Percentiles rank a stretch among this genome's conserved stretches.
Conservation (phyloP, 495 filamentous ascomycete species). For the Parathielavia appendiculata region DNA sequence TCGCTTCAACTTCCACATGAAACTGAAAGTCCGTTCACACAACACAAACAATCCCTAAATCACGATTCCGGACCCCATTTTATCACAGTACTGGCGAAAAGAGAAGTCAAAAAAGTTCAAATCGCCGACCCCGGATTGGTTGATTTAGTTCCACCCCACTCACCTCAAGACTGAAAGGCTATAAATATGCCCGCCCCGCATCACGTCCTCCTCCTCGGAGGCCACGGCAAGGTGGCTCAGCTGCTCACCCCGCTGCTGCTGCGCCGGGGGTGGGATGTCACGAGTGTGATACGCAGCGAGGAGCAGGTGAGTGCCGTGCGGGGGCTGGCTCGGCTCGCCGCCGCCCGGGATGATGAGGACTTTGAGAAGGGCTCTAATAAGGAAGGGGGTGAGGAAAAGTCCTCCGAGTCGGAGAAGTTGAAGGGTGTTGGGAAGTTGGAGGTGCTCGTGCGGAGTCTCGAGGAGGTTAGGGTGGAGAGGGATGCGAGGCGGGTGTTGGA, state of each 20-base stretch:
- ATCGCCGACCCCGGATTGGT: too few species aligned
- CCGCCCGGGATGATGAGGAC: background rate
- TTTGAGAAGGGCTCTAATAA: background rate
- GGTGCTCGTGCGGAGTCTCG: slow-evolving; percentile 63
- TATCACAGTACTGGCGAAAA: too few species aligned
- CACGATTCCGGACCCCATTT: too few species aligned
- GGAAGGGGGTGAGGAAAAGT: background rate
- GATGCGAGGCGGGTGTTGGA: slow-evolving; percentile 61
- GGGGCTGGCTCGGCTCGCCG: slow-evolving; percentile 42
- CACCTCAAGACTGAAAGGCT: background rate
- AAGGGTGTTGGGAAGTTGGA: slow-evolving; percentile 44
- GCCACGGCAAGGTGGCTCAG: slow-evolving; percentile 73
- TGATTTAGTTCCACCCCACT: too few species aligned
- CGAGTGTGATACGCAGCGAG: slow-evolving; percentile 67
- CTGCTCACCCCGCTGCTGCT: slow-evolving; percentile 74
- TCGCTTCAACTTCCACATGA: too few species aligned
- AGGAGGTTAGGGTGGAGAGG: slow-evolving; percentile 58
- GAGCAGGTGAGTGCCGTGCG: slow-evolving; percentile 61
- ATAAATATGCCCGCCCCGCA: slow-evolving; percentile 15
- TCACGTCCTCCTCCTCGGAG: slow-evolving; percentile 69
- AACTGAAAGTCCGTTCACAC: too few species aligned
- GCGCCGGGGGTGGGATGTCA: slow-evolving; percentile 66
- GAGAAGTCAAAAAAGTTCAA: too few species aligned
- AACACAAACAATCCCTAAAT: too few species aligned
- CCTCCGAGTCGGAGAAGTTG: too few species aligned